Evolutionary conservation across 768 basidiomycete genomes (phyloP), one percentile per base, ranked within the genome.

Genomic region (Trametes cinnabarina): DNA sequence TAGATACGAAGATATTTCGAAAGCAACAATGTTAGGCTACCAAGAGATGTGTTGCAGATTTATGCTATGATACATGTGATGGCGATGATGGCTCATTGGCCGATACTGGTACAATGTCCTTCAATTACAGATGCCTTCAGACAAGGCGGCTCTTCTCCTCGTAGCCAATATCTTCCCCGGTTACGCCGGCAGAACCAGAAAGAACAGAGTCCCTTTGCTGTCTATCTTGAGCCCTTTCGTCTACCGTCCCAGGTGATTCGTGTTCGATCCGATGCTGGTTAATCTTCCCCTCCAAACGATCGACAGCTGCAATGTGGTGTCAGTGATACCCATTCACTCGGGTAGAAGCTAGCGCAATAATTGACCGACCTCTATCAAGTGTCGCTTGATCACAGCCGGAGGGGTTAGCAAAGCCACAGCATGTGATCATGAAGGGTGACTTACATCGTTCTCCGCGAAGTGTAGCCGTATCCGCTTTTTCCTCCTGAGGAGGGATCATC

Each of bases 151-250:
- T 44, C 39, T 60, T 60, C 58, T 60, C 53, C 10, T 42, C 52
- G 17, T 43, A 20, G 9, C 60, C 60, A 3, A 60, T 15, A 25
- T 61, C 55, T 20, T 61, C 60, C 3, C 60, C 54, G 0, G 60
- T 61, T 4, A 56, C 46, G 0, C 60, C 60, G 4, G 60, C 60
- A 6, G 60, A 43, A 5, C 60, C 60, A 2, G 60, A 61, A 4
- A 61, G 51, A 2, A 61, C 49, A 9, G 60, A 50, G 35, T 55
- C 53, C 19, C 60, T 56, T 40, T 56, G 50, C 28, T 61, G 60
- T 30, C 49, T 47, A 28, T 51, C 55, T 12, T 20, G 35, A 0
- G 54, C 60, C 15, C 34, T 10, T 11, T 47, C 35, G 25, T 56
- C 54, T 1, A 30, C 7, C 12, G 37, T 46, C 5, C 9, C 32